phyloP scores from a whole-genome alignment of 139 green algal genomes.

The Picochlorum sp. region DNA sequence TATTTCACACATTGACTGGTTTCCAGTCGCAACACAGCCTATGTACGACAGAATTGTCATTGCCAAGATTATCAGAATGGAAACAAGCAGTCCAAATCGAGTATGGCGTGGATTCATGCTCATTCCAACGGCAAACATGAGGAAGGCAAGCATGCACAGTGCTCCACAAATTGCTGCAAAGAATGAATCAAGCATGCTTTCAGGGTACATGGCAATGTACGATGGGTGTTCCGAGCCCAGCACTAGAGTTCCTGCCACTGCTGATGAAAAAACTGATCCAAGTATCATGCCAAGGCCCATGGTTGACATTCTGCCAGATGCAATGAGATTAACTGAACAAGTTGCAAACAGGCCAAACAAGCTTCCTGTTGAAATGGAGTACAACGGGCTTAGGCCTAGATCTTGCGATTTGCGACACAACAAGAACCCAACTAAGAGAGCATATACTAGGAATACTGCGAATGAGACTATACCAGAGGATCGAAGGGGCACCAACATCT shows the following conservation, averaged over 20 bases:
- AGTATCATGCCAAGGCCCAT: not conserved
- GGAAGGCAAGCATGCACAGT: not conserved
- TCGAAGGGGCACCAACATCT: too few species aligned
- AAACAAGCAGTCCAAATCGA: not conserved
- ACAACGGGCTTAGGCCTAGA: too few species aligned
- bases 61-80: not conserved
- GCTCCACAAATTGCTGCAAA: not conserved
- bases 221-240: not conserved
- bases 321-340: too few species aligned
- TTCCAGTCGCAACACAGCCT: not conserved
- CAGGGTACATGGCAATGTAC: not conserved
- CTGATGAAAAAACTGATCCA: not conserved
- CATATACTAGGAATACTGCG: not conserved
- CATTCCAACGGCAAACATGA: conserved; percentile 2
- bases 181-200: not conserved
- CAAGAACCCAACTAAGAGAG: too few species aligned
- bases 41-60: not conserved
- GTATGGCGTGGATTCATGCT: conserved; percentile 1
- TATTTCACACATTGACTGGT: too few species aligned
- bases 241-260: not conserved
- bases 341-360: too few species aligned
- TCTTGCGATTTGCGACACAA: too few species aligned
- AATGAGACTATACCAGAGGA: too few species aligned
- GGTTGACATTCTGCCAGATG: not conserved
- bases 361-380: too few species aligned